Evolutionary conservation across 352 stramenopile genomes (phyloP), one percentile per base, ranked within the genome.

Genomic region (Phytophthora ramorum): DNA sequence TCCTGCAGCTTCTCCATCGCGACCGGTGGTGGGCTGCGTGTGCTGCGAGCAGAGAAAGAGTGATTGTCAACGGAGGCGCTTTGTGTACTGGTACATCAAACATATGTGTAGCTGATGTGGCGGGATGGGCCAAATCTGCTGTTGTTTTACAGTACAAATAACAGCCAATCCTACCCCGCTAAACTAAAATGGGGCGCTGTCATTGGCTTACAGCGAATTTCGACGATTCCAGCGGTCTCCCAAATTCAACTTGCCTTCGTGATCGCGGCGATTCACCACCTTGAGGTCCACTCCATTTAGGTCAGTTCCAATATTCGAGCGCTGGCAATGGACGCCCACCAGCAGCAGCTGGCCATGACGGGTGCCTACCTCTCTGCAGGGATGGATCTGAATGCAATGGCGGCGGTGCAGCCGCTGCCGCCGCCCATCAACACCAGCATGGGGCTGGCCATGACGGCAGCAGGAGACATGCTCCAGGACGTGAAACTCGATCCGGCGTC

Each of bases 1-100:
- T 96, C 86, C 75, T 94, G 83, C 16, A 96, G 83, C 85, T 92
- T 93, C 69, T 96, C 88, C 87, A 96, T 96, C 52, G 35, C 53
- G 45, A 37, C 44, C 34, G 50, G 28, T 40, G 64, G 40, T 58
- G 22, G 8, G 61, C 47, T 57, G 41, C 30, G 22, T 24, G 22
- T 24, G 1, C 22, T 24, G 20, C 0, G 37, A 10, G 14, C 3
- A 20, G 12, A 16, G 35, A 13, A 24, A 56, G 51, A 68, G 60
- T 61, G 43, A 68, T 53, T 62, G 60, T 63, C 53, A 52, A 54
- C 9, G 40, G 17, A 7, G 49, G 22, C 35, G 37, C 45, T 55
- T 68, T 54, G 48, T 66, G 35, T 28, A 14, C 16, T 2, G 13
- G 0, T 14, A 61, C 48, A 61, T 32, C 0, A 57, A 56, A 24